Base-by-base conservation (phyloP, 176 grass and related monocot species). In the Elaeis guineensis region DNA sequence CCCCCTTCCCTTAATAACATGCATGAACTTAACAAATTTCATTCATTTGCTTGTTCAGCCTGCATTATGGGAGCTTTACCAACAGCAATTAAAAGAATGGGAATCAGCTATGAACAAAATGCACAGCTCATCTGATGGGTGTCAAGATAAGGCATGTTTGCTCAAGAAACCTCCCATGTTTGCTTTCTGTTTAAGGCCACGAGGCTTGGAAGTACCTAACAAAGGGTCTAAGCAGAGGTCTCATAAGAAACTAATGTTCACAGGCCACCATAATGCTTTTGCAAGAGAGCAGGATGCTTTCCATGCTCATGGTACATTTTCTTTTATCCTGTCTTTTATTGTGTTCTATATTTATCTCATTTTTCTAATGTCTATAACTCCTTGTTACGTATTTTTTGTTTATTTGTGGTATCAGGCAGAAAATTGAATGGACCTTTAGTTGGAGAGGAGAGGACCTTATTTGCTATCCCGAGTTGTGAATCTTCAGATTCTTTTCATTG, bases 111-210 rank as follows among this genome's bases (percentile, higher is more conserved):
- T 75, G 65, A 75, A 61, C 65, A 76, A 25, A 83, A 83, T 87
- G 14, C 80, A 70, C 25, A 57, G 78, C 52, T 68, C 71, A 59
- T 57, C 77, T 72, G 82, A 84, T 67, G 81, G 71, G 54, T 83
- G 77, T 69, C 64, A 81, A 50, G 76, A 61, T 69, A 85, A 78
- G 48, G 82, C 48, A 58, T 51, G 67, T 62, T 77, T 68, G 25
- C 26, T 67, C 26, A 75, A 77, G 58, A 98, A 92, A 70, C 93
- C 93, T 30, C 51, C 82, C 25, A 67, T 98, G 64, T 98, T 98
- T 48, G 93, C 93, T 19, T 98, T 98, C 76, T 98, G 93, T 75
- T 85, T 98, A 72, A 92, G 48, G 69, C 93, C 93, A 60, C 88
- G 84, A 25, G 88, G 84, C 66, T 76, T 91, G 19, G 66, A 92